Evolutionary conservation across 805 yeast genomes (phyloP), one percentile per base, ranked within the genome.

Genomic region (Pichia pseudocactophila): DNA sequence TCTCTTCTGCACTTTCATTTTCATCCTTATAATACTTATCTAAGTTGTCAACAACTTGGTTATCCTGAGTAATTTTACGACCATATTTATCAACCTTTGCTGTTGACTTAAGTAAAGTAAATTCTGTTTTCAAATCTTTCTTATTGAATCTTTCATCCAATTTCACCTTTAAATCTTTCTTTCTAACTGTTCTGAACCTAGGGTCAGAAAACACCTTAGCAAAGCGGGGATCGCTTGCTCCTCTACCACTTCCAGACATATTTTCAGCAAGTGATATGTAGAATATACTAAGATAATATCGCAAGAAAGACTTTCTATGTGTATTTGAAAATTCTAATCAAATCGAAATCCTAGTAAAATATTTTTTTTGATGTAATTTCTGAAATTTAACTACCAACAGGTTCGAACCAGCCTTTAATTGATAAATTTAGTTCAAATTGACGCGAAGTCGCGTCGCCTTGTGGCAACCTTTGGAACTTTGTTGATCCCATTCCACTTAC

Each of bases 41-140:
- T 52, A 83, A 71, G 16, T 45, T 41, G 26, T 40, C 41, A 31
- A 42, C 40, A 50, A 76, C 80, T 12, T 71, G 50, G 7, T 74
- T 73, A 28, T 67, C 62, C 28, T 56, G 51, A 30, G 68, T 68
- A 19, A 86, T 55, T 51, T 73, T 80, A 58, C 97, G 74, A 36
- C 98, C 98, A 60, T 87, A 90, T 53, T 82, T 79, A 58, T 92
- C 97, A 37, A 86, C 81, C 45, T 74, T 76, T 5, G 82, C 73
- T 41, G 65, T 64, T 41, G 78, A 78, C n/a, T 82, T 76, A 48
- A 78, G 74, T 43, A 78, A 65, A 3, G 30, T 36, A 17, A 43
- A 43, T 33, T 45, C 45, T 11, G 42, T 30, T 41, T 65, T 73
- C 39, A 83, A 62, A 43, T 78, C 83, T 36, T 77, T 76, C 52